Evolutionary conservation across 2,329 filamentous ascomycete genomes (phyloP).

Genomic region (Nectriaceae sp.): DNA sequence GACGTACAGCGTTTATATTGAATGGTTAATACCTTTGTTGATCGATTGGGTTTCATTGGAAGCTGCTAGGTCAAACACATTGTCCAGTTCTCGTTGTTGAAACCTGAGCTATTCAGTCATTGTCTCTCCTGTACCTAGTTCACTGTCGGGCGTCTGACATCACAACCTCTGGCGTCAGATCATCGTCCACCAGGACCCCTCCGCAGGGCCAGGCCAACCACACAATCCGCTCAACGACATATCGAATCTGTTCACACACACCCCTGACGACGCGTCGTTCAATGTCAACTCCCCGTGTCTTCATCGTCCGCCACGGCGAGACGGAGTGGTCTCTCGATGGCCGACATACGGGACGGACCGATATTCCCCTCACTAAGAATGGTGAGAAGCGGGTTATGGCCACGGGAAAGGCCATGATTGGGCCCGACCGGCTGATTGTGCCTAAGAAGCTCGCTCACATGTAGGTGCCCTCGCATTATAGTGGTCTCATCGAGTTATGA

Average conservation of each 20-base stretch:
- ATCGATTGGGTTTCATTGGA: too few relatives aligned
- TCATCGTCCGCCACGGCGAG: slow-evolving; percentile 87
- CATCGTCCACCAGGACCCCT: not conserved
- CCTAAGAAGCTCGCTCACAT: slow-evolving; percentile 81
- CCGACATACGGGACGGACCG: slow-evolving; percentile 80
- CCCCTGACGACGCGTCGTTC: slow-evolving; percentile 9
- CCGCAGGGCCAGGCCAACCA: not conserved
- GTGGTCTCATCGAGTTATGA: too few relatives aligned
- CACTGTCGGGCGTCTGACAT: too few relatives aligned
- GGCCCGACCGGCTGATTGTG: slow-evolving; percentile 81
- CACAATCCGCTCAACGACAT: not conserved
- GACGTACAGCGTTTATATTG: too few relatives aligned
- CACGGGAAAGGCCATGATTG: slow-evolving; percentile 83
- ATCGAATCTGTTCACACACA: slow-evolving; percentile 10
- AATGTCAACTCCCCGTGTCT: slow-evolving; percentile 66
- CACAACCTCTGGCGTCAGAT: not conserved
- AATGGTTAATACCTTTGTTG: too few relatives aligned
- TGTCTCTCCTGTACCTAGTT: too few relatives aligned
- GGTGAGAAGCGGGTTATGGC: slow-evolving; percentile 76
- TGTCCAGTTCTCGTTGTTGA: too few relatives aligned
- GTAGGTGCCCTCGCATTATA: slow-evolving; percentile 60
- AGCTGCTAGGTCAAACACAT: too few relatives aligned
- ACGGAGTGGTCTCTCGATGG: slow-evolving; percentile 93
- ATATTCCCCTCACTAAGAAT: slow-evolving; percentile 80
- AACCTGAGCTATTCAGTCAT: too few relatives aligned